phyloP scores from a whole-genome alignment of 768 basidiomycete genomes.

The Suillus subaureus region DNA sequence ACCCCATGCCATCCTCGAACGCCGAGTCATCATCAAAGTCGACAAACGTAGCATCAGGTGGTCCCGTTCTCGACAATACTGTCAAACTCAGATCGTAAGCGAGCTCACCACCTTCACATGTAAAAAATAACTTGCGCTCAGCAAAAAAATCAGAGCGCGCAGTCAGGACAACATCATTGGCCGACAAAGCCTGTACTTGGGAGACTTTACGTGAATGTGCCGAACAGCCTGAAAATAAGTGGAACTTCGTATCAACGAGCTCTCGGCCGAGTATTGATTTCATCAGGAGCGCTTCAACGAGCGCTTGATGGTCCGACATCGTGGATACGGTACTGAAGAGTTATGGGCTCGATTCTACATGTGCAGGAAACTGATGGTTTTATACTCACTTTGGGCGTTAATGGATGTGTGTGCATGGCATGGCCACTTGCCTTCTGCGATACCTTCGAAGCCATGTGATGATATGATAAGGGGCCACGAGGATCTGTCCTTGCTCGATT shows the following conservation, averaged over 20 bases:
- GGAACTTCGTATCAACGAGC: slow-evolving; percentile 34
- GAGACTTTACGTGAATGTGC: slow-evolving; percentile 11
- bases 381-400: background rate
- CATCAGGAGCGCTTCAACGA: slow-evolving; percentile 25
- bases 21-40: slow-evolving; percentile 16
- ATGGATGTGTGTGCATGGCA: background rate
- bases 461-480: background rate
- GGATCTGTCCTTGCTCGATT: background rate
- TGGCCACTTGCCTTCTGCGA: background rate
- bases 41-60: slow-evolving; percentile 16
- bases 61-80: slow-evolving; percentile 21
- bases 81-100: background rate
- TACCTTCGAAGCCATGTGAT: background rate
- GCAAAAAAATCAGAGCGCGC: slow-evolving; percentile 32
- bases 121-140: slow-evolving; percentile 18
- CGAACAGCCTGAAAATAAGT: slow-evolving; percentile 29
- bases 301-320: slow-evolving; percentile 14
- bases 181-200: slow-evolving; percentile 26
- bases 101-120: background rate
- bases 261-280: slow-evolving; percentile 29
- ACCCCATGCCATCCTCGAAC: slow-evolving; percentile 10
- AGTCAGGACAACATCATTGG: slow-evolving; percentile 29
- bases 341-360: background rate
- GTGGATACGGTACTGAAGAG: background rate
- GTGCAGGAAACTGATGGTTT: background rate